Conservation (phyloP, 768 basidiomycete species). For the Pholiota microspora region DNA sequence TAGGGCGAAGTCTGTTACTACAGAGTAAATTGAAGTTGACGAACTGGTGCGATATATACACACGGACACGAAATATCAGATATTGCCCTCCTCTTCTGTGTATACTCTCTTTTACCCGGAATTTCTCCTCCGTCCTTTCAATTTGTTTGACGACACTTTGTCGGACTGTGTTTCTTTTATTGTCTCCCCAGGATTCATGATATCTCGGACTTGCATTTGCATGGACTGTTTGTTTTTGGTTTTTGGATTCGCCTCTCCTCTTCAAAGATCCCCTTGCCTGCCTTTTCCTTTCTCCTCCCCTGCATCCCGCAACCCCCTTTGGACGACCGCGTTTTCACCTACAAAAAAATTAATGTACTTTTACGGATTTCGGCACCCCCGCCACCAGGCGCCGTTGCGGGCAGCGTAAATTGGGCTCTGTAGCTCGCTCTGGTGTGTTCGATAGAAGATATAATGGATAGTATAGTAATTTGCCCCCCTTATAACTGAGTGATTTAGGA, state of each 20-base stretch:
- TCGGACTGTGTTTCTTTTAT: background rate
- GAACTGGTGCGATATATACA: background rate
- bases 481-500: too few relatives aligned
- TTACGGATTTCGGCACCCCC: constrained; percentile 18
- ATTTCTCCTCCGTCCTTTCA: constrained; percentile 1
- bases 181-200: background rate
- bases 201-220: background rate
- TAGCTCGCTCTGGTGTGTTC: background rate
- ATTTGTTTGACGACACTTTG: too few relatives aligned
- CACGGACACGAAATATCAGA: background rate
- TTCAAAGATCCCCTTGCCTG: too few relatives aligned
- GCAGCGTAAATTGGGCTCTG: too few relatives aligned
- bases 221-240: background rate
- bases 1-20: constrained; percentile 77
- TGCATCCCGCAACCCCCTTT: too few relatives aligned
- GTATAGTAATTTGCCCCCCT: background rate
- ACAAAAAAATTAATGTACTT: constrained; percentile 28
- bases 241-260: too few relatives aligned
- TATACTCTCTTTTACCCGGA: background rate
- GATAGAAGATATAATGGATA: background rate
- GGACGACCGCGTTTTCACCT: too few relatives aligned
- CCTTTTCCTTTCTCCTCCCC: too few relatives aligned
- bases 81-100: background rate
- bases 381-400: too few relatives aligned
- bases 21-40: constrained; percentile 44